Evolutionary conservation across 2,329 filamentous ascomycete genomes (phyloP), one percentile per base, ranked within the genome.

Genomic region (Fusarium pseudocircinatum): DNA sequence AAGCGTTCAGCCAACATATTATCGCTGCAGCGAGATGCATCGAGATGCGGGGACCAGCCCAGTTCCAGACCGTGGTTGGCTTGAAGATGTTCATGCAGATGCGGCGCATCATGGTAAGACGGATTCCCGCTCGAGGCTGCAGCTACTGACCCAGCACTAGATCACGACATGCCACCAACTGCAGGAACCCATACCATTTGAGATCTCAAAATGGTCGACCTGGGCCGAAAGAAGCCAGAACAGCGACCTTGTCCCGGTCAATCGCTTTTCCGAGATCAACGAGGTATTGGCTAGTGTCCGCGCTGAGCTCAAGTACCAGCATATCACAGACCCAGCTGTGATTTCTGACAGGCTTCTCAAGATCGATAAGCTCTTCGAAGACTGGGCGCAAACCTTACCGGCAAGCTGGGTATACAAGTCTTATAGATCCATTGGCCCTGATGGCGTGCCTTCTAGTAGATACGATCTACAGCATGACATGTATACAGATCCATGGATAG

Each of bases 121-220:
- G 24, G 15, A 16, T 7, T 11, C 7, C 42, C 15, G 10, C 20
- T 24, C 7, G 6, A 6, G 6, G 1, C 4, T 47, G n/a, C 46
- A 28, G 37, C 8, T 32, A 3, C 58, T 73, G 4, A 73, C 22
- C 15, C 18, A 39, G 1, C 14, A 43, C 4, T 36, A 73, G 74
- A 50, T 73, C 46, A 75, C 68, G 12, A 75, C 72, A 44, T 76
- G 74, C 6, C 74, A 77, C 26, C 75, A 77, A 22, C 60, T 77
- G 14, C 74, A 77, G 34, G 72, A 75, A 46, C 72, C 75, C 6
- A 64, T 75, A 5, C 74, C 74, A 1, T 73, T 69, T 15, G 67
- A 63, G 6, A 44, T 76, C 24, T 34, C 60, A n/a, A 69, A 64
- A 30, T 76, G 72, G 74, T 72, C 67, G 6, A 47, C n/a, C 20